These are phyloP conservation scores for Pulveroboletus sp. DNA, from an alignment of 768 basidiomycete genomes.

Conservation along the genomic window DNA sequence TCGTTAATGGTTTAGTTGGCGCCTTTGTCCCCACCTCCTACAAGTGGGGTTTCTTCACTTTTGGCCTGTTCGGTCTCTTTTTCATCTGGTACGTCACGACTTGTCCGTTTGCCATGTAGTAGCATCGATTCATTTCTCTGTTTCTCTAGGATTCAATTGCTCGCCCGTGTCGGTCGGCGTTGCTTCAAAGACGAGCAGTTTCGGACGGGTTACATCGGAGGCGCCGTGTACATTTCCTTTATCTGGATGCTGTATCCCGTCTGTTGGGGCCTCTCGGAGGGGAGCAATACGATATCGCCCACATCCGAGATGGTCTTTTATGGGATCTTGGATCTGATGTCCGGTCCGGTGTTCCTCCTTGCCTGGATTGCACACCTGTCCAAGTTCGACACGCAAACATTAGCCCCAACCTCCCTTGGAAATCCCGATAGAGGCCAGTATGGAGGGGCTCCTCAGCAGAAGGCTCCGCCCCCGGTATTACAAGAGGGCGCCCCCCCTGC, in stretches of 20 bases:
- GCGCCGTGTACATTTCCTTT: slow-evolving; percentile 45
- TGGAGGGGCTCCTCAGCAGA: neutral
- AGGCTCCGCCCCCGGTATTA: neutral
- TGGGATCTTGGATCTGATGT: slow-evolving; percentile 41
- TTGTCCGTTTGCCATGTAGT: slow-evolving; percentile 11
- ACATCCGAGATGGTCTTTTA: slow-evolving; percentile 53
- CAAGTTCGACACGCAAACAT: neutral
- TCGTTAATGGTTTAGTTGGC: slow-evolving; percentile 45
- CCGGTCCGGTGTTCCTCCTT: slow-evolving; percentile 37
- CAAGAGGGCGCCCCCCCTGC: neutral
- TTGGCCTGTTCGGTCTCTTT: slow-evolving; percentile 44
- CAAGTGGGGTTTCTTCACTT: slow-evolving; percentile 50
- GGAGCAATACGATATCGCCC: slow-evolving; percentile 45
- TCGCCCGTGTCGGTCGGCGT: slow-evolving; percentile 24
- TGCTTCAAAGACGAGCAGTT: too few species aligned
- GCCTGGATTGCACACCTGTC: slow-evolving; percentile 23
- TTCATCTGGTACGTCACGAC: slow-evolving; percentile 41
- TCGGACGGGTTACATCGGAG: slow-evolving; percentile 26
- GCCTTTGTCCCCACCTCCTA: slow-evolving; percentile 46
- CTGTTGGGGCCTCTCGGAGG: slow-evolving; percentile 52
- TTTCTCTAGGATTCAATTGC: slow-evolving; percentile 25
- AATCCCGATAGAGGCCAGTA: slow-evolving; percentile 2
- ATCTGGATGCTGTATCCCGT: slow-evolving; percentile 57
- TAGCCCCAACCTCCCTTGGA: slow-evolving; percentile 11
- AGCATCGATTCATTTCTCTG: neutral